These are phyloP conservation scores for Juglanconis sp. DNA, from an alignment of 2,329 filamentous ascomycete species.

Conservation along the genomic window DNA sequence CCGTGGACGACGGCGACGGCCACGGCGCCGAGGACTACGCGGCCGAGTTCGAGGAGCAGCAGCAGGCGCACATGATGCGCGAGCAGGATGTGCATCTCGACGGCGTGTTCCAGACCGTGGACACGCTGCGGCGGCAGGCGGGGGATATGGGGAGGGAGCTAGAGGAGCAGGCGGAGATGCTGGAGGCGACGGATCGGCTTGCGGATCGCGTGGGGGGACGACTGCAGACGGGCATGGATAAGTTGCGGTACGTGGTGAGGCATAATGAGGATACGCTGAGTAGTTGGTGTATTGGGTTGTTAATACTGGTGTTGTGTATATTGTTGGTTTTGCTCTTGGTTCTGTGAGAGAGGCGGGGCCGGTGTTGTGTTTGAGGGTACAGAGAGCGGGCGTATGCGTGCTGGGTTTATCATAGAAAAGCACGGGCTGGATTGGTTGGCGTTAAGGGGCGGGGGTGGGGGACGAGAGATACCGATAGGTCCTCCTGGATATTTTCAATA, in stretches of 20 bases:
- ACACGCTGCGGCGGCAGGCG: slow-evolving; percentile 84
- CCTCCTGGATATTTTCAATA: too few species aligned
- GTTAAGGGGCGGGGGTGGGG: background rate
- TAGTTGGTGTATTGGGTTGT: slow-evolving; percentile 83
- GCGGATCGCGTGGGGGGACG: slow-evolving; percentile 86
- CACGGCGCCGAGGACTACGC: slow-evolving; percentile 61
- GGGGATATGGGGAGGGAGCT: slow-evolving; percentile 95
- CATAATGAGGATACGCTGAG: slow-evolving; percentile 86
- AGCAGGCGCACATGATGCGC: slow-evolving; percentile 87
- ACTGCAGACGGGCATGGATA: slow-evolving; percentile 81
- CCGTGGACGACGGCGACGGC: slow-evolving; percentile 49
- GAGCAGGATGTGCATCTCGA: slow-evolving; percentile 94
- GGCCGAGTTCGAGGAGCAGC: slow-evolving; percentile 82
- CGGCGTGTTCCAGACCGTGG: slow-evolving; percentile 88
- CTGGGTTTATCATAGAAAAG: background rate
- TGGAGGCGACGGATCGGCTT: slow-evolving; percentile 79
- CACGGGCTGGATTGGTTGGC: background rate
- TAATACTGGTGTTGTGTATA: slow-evolving; percentile 86
- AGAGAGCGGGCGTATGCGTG: slow-evolving; percentile 1
- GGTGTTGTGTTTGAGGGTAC: background rate
- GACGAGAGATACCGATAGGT: too few species aligned
- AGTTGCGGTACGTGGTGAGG: slow-evolving; percentile 78
- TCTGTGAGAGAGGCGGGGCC: slow-evolving; percentile 36
- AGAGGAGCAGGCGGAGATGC: slow-evolving; percentile 88
- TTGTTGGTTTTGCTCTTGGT: slow-evolving; percentile 75